Percentiles rank a stretch among this genome's conserved stretches.
Evolutionary conservation across 192 early-diverging fungal genomes (phyloP).

Genomic region (Podila verticillata): DNA sequence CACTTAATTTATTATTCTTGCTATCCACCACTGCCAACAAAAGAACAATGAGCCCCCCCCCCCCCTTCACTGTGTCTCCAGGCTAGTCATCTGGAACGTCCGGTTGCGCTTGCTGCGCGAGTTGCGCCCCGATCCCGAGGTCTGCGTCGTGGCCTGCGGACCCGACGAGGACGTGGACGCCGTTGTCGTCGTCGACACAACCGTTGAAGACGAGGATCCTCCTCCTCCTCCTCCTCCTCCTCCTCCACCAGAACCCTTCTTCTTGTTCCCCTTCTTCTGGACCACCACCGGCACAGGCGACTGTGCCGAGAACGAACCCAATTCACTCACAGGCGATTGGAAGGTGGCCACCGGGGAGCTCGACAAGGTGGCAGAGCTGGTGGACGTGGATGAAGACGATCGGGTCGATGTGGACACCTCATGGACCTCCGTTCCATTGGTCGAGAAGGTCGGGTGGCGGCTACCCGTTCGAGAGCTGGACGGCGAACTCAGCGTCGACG

Average conservation of each 20-base stretch:
- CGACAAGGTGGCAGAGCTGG: background rate
- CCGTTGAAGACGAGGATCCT: no score
- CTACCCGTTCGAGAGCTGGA: background rate
- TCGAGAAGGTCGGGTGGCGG: background rate
- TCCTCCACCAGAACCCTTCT: background rate
- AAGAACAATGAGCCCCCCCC: background rate
- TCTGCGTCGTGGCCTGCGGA: background rate
- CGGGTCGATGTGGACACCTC: background rate
- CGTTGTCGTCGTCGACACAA: background rate
- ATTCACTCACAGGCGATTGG: background rate
- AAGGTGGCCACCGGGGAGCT: background rate
- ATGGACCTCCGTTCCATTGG: background rate
- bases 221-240: no score
- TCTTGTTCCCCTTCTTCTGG: background rate
- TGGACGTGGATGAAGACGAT: background rate
- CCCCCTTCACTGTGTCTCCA: background rate
- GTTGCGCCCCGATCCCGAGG: background rate
- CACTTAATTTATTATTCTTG: background rate
- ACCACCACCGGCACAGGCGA: background rate
- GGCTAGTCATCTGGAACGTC: conserved; percentile 12
- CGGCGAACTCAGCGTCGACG: background rate
- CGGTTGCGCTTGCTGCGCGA: conserved; percentile 7
- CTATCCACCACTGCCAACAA: background rate
- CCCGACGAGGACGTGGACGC: background rate
- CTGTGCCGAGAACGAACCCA: background rate